Base-by-base conservation (phyloP, 2,329 filamentous ascomycete species). In the Talaromyces sp. region DNA sequence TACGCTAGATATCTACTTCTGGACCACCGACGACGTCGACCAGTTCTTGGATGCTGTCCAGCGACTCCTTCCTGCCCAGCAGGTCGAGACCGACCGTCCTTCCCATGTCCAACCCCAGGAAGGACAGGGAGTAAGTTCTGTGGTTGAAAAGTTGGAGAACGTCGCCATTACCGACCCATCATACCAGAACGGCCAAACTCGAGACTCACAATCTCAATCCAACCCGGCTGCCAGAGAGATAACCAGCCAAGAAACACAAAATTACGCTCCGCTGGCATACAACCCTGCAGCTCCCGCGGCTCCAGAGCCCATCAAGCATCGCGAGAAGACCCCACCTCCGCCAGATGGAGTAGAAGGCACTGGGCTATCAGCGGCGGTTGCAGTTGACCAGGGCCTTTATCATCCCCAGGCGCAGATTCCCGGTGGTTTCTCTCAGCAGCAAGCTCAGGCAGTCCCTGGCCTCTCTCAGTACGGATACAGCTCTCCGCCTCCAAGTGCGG, bases 241-340 rank as follows among this genome's bases (percentile, higher is more conserved):
- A 14, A 55, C 64, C 6, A 65, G 70, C 31, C 66, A 70, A 53
- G 68, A 64, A 34, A 65, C 73, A 52, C 69, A 73, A 42, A 74
- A 70, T 65, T 82, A 78, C 63, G 72, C 80, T 2, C 83, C 84
- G 3, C 77, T 86, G 64, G 82, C 84, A n/a, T 89, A 89, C 69
- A 88, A 88, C 66, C 86, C 86, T 16, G 85, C 86, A 9, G 86
- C 86, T 5, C 86, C 86, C 27, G 79, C 85, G n/a, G 85, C 85
- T 0, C 86, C 86, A 6, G 86, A 89, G 68, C 85, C 84, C 2
- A 87, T 88, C 58, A 79, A 82, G 50, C 82, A 86, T 67, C 82
- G 86, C n/a, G 86, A 88, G 72, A 87, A 87, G 75, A 88, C 86
- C 4, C 86, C 86, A 2, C 86, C 86, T 6, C 86, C 86, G 12